Base-by-base conservation (phyloP, 2,329 filamentous ascomycete genomes). In the Fusarium sp. region DNA sequence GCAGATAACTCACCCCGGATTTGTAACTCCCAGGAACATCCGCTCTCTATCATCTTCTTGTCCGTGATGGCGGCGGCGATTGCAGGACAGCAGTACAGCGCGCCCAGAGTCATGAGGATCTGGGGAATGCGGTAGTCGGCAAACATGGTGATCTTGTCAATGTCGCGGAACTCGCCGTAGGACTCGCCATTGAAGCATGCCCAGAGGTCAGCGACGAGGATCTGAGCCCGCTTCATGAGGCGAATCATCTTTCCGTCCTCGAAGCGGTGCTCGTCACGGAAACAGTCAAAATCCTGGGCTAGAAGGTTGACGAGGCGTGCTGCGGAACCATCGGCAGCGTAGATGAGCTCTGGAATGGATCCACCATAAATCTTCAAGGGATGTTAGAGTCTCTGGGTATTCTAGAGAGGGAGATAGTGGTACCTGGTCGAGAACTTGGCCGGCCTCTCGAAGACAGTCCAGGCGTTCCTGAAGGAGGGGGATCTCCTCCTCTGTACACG, bases 71-170 rank as follows among this genome's bases (percentile, higher is more conserved):
- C 88, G 36, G 88, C 87, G 59, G 95, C 91, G 51, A 99, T 85
- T 1, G 91, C 88, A 0, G 96, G 96, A 72, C 93, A 95, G 83
- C 96, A 98, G 77, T 90, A 91, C 58, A 99, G 84, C 66, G 95
- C 96, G 20, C 94, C 93, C 51, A 98, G 86, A 11, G 91, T 91
- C 77, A 95, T 91, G 36, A 99, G 88, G 76, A 98, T 96, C 84
- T 99, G 96, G 16, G 97, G 97, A 62, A 99, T 92, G 49, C 96
- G 93, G 80, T 99, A 99, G 84, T 99, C 96, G 79, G 96, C 95
- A 85, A 99, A 99, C 92, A 98, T 98, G 69, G 96, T 99, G 78
- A 99, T 93, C 81, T 95, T 94, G 83, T 96, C 93, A 77, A 99
- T 98, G 80, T 99, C 96, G 66, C 90, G 80, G 82, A 99, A 99